Conservation (phyloP, 441 rosid species). For the Erodium texanum region DNA sequence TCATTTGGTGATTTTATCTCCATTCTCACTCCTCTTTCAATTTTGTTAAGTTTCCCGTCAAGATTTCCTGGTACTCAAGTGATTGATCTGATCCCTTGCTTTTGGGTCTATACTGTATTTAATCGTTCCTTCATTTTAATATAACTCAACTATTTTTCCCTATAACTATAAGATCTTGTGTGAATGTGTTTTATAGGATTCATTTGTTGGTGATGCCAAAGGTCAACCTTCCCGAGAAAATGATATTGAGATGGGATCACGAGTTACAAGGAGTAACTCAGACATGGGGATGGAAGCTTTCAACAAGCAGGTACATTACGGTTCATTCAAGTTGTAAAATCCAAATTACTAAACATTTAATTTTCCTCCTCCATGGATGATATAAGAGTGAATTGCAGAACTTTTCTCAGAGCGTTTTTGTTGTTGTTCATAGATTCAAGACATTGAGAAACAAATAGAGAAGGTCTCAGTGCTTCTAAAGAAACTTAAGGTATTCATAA, state of each 20-base stretch:
- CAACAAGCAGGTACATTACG: slow-evolving; percentile 42
- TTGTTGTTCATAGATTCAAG: slow-evolving; percentile 38
- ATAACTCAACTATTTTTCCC: too few species aligned
- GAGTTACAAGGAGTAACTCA: slow-evolving; percentile 28
- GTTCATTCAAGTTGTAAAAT: not conserved
- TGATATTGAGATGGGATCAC: slow-evolving; percentile 58
- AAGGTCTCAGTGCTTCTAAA: slow-evolving; percentile 43
- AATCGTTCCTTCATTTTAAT: not conserved
- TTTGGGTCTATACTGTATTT: too few species aligned
- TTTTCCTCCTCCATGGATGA: not conserved
- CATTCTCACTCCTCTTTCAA: too few species aligned
- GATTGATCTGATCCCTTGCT: too few species aligned
- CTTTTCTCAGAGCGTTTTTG: not conserved
- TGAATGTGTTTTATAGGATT: slow-evolving; percentile 28
- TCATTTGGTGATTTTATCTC: too few species aligned
- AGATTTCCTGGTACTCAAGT: not conserved
- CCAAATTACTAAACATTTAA: not conserved
- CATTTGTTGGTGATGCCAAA: slow-evolving; percentile 35
- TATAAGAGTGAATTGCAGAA: not conserved
- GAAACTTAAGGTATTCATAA: slow-evolving; percentile 40
- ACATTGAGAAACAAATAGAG: slow-evolving; percentile 49
- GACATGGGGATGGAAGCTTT: slow-evolving; percentile 62
- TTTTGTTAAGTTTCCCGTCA: not conserved
- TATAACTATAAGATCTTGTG: too few species aligned
- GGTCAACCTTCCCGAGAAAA: slow-evolving; percentile 23